A percentile compares a stretch with the other conserved stretches of the same genome.
Evolutionary conservation across 768 basidiomycete genomes (phyloP).

Genomic region (Russula virescens): DNA sequence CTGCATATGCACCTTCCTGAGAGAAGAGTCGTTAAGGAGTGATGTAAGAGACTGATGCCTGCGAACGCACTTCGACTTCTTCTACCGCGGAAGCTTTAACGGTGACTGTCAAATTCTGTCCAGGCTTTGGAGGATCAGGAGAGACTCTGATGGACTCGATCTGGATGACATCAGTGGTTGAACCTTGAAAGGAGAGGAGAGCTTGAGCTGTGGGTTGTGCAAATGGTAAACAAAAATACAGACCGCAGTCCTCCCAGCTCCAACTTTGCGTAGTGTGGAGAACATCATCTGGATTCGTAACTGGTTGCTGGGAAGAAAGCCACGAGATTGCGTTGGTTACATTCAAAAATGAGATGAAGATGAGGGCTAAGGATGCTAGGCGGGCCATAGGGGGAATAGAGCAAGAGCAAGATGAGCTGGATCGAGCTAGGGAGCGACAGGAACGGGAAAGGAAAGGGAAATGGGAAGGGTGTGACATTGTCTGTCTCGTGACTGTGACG

Average conservation of each 20-base stretch:
- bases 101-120: conserved; percentile 79
- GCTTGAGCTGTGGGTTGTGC: conserved; percentile 11
- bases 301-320: conserved; percentile 30
- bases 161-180: conserved; percentile 42
- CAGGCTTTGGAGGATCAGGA: conserved; percentile 89
- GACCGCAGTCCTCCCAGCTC: conserved; percentile 73
- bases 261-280: conserved; percentile 45
- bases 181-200: conserved; percentile 36
- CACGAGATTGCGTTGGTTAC: conserved; percentile 26
- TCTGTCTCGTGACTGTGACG: neutral
- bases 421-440: neutral
- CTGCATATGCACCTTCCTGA: conserved; percentile 87
- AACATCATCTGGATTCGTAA: conserved; percentile 28
- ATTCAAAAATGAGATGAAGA: conserved; percentile 28
- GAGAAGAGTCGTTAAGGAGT: neutral
- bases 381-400: conserved; percentile 26
- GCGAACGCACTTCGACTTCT: conserved; percentile 53
- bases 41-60: neutral
- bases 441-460: no score
- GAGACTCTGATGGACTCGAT: conserved; percentile 65
- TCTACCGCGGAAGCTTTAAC: conserved; percentile 57
- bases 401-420: neutral
- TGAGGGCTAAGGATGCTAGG: conserved; percentile 29
- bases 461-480: neutral
- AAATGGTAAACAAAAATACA: conserved; percentile 28